Percentiles rank a stretch among this genome's conserved stretches.
Evolutionary conservation across 1,139 yeast species (phyloP).

Genomic region (Blastobotrys buckinghamii): DNA sequence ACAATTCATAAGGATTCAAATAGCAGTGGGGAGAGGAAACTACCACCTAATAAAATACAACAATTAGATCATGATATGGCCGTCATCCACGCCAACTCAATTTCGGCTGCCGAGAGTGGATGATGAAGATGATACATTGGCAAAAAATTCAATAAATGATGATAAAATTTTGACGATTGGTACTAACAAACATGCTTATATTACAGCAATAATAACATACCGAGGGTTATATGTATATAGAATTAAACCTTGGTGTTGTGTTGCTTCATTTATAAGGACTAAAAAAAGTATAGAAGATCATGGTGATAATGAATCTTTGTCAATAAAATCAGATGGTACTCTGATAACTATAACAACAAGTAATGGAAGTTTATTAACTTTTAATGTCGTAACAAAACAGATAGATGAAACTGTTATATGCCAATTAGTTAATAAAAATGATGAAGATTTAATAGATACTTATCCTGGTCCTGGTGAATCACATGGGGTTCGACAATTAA

Average conservation of each 20-base stretch:
- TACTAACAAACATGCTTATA: constrained; percentile 19
- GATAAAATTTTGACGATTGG: constrained; percentile 17
- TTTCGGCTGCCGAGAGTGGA: constrained; percentile 6
- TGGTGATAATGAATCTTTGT: constrained; percentile 29
- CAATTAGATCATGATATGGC: constrained; percentile 10
- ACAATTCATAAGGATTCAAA: no score
- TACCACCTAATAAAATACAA: background rate
- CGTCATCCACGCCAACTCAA: constrained; percentile 12
- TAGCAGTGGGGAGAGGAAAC: no score
- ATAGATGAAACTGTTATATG: constrained; percentile 27
- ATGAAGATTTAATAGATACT: constrained; percentile 12
- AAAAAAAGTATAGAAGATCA: constrained; percentile 25
- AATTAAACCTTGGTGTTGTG: constrained; percentile 31
- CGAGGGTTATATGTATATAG: constrained; percentile 22
- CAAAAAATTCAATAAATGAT: constrained; percentile 8
- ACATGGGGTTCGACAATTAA: constrained; percentile 34
- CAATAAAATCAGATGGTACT: constrained; percentile 32
- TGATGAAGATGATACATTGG: background rate
- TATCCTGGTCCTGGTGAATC: constrained; percentile 39
- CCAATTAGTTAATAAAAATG: constrained; percentile 8
- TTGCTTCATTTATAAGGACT: constrained; percentile 31
- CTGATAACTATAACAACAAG: constrained; percentile 32
- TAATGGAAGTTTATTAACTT: constrained; percentile 27
- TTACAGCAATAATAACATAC: constrained; percentile 19
- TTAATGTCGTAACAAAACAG: constrained; percentile 13